Conservation (phyloP, 169 alveolate genomes). For the Cryptosporidium viatorum region DNA sequence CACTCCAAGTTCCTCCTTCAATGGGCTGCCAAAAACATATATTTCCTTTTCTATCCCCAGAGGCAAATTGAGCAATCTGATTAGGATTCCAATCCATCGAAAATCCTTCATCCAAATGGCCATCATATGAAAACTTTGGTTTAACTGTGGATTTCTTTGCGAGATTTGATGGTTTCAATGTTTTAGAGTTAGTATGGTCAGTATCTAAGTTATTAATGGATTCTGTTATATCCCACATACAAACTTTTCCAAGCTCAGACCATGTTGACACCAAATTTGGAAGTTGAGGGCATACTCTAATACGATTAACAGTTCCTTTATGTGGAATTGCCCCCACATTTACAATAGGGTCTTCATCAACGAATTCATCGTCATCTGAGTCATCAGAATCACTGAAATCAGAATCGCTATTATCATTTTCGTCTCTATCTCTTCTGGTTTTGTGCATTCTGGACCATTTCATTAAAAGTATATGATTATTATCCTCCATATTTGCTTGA, state of each 20-base stretch:
- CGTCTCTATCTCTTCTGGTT: constrained; percentile 67
- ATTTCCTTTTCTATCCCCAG: constrained; percentile 69
- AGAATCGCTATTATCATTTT: constrained; percentile 14
- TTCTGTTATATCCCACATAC: constrained; percentile 70
- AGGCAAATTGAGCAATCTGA: constrained; percentile 37
- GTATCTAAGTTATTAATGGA: constrained; percentile 21
- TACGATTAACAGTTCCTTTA: constrained; percentile 60
- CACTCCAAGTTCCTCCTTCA: constrained; percentile 62
- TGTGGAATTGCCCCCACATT: constrained; percentile 67
- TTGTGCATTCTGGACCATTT: constrained; percentile 74
- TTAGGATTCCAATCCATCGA: constrained; percentile 74
- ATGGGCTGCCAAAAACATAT: constrained; percentile 64
- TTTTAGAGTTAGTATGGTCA: constrained; percentile 6
- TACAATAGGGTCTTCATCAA: constrained; percentile 64
- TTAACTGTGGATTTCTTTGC: constrained; percentile 37
- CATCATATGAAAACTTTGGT: constrained; percentile 60
- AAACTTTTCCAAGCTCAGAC: constrained; percentile 63
- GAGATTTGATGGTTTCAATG: constrained; percentile 32
- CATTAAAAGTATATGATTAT: constrained; percentile 49
- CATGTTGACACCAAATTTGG: constrained; percentile 64
- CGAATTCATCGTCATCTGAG: constrained; percentile 1
- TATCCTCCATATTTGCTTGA: constrained; percentile 65
- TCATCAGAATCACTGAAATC: constrained; percentile 19
- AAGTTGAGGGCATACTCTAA: constrained; percentile 71
- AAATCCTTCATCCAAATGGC: constrained; percentile 65